Evolutionary conservation across 1,284 basidiomycete genomes (phyloP).

Genomic region (Moesziomyces sp.): DNA sequence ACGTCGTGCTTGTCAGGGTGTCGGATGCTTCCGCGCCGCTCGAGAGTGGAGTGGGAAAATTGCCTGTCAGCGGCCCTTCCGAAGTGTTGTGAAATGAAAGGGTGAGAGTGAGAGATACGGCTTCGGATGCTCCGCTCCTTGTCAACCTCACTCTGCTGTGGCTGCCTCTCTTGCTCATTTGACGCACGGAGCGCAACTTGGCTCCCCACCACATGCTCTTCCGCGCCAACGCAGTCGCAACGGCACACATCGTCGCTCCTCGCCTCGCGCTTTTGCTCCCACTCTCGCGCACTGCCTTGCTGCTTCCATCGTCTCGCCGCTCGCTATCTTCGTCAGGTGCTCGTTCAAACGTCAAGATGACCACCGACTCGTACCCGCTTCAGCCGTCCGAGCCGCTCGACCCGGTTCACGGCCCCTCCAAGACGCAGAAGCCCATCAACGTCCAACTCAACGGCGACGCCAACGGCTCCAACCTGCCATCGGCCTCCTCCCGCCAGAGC

Average conservation of each 20-base stretch:
- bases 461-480: not conserved
- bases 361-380: constrained; percentile 27
- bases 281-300: too few species aligned
- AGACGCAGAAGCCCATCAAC: constrained; percentile 45
- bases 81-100: too few species aligned
- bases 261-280: constrained; percentile 7
- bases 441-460: constrained; percentile 25
- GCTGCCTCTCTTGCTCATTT: not conserved
- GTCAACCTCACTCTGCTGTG: too few species aligned
- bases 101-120: too few species aligned
- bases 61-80: too few species aligned
- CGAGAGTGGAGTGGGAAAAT: too few species aligned
- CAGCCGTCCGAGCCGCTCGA: constrained; percentile 40
- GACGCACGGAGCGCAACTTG: not conserved
- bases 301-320: constrained; percentile 13
- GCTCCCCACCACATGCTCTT: constrained; percentile 24
- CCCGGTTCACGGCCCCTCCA: constrained; percentile 28
- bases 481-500: constrained; percentile 9
- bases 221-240: constrained; percentile 8
- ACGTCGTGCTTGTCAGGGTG: not conserved
- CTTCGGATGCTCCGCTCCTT: too few species aligned
- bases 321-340: not conserved
- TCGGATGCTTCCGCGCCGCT: not conserved
- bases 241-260: constrained; percentile 2
- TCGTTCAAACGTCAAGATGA: constrained; percentile 19